Base-by-base conservation (phyloP, 2,329 filamentous ascomycete genomes). In the Cordyceps cateniannulata region DNA sequence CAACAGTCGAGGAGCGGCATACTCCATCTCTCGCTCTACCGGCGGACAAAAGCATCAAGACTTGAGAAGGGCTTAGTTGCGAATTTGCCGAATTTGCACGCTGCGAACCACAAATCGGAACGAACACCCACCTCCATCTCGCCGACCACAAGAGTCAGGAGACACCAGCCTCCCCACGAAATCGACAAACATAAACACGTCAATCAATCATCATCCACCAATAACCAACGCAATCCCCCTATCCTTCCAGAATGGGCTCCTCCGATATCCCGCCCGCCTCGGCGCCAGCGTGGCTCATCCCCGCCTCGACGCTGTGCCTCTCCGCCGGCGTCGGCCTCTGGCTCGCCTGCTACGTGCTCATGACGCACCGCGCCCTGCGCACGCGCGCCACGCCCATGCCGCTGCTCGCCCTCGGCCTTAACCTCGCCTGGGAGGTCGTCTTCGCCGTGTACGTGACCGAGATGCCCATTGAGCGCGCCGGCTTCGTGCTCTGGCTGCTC, bases 371-470 rank as follows among this genome's bases (percentile, higher is more conserved):
- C 59, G 77, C 77, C 1, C 67, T 79, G n/a, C 69, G 68, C 55
- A 79, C 79, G 20, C 72, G 73, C 42, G 77, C 77, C 5, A 82
- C 80, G 64, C 74, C 79, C 40, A 79, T 82, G 69, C 80, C 81
- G 0, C 66, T 82, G 12, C 66, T 81, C 53, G 74, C 77, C 0
- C 75, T 83, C 10, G 75, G 75, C 16, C 66, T 78, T 66, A 83
- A 84, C 62, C 73, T 82, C 38, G 76, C 75, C 1, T 83, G 81
- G 80, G 80, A 83, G 66, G 67, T 80, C 3, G 71, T 83, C 59
- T 81, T 79, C 68, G 74, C 74, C 2, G 69, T 80, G 25, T 78
- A 73, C 63, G 77, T 82, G 18, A 72, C 75, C 61, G 79, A 81
- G 62, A 68, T 71, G 5, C 65, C 68, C 1, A 65, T 79, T 10